Base-by-base conservation (phyloP, 2,329 filamentous ascomycete genomes). In the Trichophyton equinum region DNA sequence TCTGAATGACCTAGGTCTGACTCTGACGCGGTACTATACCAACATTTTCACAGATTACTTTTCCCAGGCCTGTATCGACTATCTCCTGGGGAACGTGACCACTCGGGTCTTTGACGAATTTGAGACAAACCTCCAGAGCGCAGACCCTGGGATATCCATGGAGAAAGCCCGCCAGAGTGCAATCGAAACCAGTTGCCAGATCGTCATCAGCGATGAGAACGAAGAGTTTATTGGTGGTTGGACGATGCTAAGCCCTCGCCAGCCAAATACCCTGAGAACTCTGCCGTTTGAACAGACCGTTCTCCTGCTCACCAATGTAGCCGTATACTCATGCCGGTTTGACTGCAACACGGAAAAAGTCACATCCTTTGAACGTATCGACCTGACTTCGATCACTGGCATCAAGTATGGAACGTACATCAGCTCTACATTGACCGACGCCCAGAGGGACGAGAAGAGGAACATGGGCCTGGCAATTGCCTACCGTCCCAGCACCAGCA, bases 31-130 rank as follows among this genome's bases (percentile, higher is more conserved):
- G 7, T 85, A 86, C 70, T 87, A 84, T 70, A 86, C 81, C 70
- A 97, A 96, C 66, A 94, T 97, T 74, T 91, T 99, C 65, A 96
- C 95, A 67, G 94, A 99, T 74, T 96, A 95, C 73, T 97, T 97
- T 74, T 88, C 91, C 22, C 94, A 99, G 72, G 89, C 91, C 0
- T 89, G 89, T 58, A 96, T 99, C 65, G 94, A 99, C 72, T 97
- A 94, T 70, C 81, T 96, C 3, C 82, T 97, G 0, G 94, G 94
- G 20, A 94, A 94, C 66, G 89, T 95, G 9, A 90, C 87, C 0
- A 86, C 85, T 1, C 79, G 85, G 15, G 87, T 96, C 2, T 97
- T 97, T 70, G 88, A 92, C 61, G 94, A 99, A 66, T 99, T 99
- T 64, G 91, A 96, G 69, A 85, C 87, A 15, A 88, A 91, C 67